Evolutionary conservation across 116 monocot species (phyloP).

Genomic region (Dioscorea cayenensis): DNA sequence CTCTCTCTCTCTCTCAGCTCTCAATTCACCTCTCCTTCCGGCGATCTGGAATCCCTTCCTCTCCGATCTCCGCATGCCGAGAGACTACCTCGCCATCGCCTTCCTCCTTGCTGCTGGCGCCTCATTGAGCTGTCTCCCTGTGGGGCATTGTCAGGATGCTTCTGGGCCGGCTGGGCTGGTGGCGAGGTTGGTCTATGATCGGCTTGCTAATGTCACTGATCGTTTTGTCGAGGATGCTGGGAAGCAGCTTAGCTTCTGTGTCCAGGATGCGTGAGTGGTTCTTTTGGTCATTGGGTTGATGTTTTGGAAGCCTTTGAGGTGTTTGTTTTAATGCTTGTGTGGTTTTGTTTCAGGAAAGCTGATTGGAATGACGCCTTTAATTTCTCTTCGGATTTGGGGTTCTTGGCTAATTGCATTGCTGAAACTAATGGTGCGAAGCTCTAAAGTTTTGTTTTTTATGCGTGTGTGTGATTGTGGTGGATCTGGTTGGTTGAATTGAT

Average conservation of each 20-base stretch:
- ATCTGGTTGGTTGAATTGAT: too few relatives aligned
- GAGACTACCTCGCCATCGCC: neutral
- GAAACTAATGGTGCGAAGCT: conserved; percentile 24
- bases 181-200: neutral
- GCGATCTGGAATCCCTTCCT: too few relatives aligned
- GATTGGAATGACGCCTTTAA: conserved; percentile 87
- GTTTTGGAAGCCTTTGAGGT: neutral
- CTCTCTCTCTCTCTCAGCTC: too few relatives aligned
- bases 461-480: too few relatives aligned
- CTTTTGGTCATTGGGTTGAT: neutral
- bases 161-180: neutral
- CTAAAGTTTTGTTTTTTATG: neutral
- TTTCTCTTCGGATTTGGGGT: conserved; percentile 63
- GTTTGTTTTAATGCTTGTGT: neutral
- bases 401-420: conserved; percentile 58
- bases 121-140: neutral
- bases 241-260: neutral
- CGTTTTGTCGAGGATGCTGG: neutral
- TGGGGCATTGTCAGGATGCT: neutral
- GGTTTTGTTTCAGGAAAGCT: conserved; percentile 34
- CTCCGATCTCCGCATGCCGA: too few relatives aligned
- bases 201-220: neutral
- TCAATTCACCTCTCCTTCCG: too few relatives aligned
- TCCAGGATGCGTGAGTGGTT: neutral
- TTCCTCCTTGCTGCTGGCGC: neutral